Evolutionary conservation across 345 rosid genomes (phyloP).

Genomic region (Combretum micranthum): DNA sequence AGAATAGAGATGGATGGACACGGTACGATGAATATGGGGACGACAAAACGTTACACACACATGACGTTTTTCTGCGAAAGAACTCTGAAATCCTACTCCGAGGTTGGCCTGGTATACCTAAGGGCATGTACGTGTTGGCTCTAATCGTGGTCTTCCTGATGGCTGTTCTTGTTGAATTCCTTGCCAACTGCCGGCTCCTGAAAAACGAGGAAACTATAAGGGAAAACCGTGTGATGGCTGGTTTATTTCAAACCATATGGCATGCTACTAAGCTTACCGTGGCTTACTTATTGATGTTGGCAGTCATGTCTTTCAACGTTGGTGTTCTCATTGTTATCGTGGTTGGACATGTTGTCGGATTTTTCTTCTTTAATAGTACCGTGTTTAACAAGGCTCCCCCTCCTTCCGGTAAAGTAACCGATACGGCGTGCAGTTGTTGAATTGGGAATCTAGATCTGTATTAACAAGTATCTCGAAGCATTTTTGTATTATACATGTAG

Average conservation of each 20-base stretch:
- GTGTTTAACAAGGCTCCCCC: constrained; percentile 13
- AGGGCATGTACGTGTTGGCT: constrained; percentile 30
- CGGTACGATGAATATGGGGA: constrained; percentile 13
- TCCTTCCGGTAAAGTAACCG: not conserved
- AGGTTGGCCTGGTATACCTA: constrained; percentile 28
- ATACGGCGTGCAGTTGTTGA: no score
- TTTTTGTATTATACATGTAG: no score
- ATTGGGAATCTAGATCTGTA: no score
- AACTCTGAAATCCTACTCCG: constrained; percentile 30
- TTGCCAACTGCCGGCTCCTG: constrained; percentile 21
- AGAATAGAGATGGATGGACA: constrained; percentile 15
- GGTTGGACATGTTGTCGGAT: constrained; percentile 19
- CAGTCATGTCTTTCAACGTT: constrained; percentile 25
- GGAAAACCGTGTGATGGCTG: not conserved
- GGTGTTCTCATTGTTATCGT: constrained; percentile 21
- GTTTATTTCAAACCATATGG: constrained; percentile 12
- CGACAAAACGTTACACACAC: constrained; percentile 13
- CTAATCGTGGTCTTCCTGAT: constrained; percentile 24
- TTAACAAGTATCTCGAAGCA: no score
- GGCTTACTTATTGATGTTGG: constrained; percentile 29
- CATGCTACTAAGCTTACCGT: constrained; percentile 11
- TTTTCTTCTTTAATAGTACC: constrained; percentile 19
- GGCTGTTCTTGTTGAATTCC: constrained; percentile 24
- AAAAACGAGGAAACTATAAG: not conserved
- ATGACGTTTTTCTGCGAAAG: constrained; percentile 39